A percentile compares a stretch with the other conserved stretches of the same genome.
Evolutionary conservation across 768 basidiomycete species (phyloP).

Genomic region (Leccinum arenicola): DNA sequence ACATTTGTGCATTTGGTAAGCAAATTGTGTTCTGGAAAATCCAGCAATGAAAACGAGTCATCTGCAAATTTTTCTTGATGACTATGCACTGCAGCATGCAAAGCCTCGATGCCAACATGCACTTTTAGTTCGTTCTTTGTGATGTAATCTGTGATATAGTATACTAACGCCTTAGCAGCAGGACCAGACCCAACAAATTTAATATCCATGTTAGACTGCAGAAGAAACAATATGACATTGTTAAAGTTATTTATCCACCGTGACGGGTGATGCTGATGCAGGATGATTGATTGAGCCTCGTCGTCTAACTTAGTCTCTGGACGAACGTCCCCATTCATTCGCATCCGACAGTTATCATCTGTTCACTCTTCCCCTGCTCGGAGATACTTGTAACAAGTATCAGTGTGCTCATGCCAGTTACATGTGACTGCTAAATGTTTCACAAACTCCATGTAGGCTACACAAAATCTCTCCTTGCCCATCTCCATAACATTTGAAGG

Average conservation of each 20-base stretch:
- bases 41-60: no score
- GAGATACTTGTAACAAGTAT: no score
- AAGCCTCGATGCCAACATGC: background rate
- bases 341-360: background rate
- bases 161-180: slow-evolving; percentile 29
- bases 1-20: no score
- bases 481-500: no score
- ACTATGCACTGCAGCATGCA: no score
- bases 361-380: no score
- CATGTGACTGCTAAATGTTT: no score
- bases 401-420: no score
- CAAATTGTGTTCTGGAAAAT: no score
- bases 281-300: slow-evolving; percentile 6
- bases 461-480: no score
- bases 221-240: slow-evolving; percentile 11
- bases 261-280: slow-evolving; percentile 9
- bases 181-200: slow-evolving; percentile 31
- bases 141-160: slow-evolving; percentile 38
- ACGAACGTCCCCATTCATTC: background rate
- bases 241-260: slow-evolving; percentile 16
- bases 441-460: no score
- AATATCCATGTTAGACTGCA: slow-evolving; percentile 30
- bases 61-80: no score
- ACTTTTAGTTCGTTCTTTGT: slow-evolving; percentile 20
- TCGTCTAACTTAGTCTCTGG: background rate